A percentile compares a stretch with the other conserved stretches of the same genome.
phyloP scores from a whole-genome alignment of 371 early-diverging fungal species.

The Mycotypha africana region DNA sequence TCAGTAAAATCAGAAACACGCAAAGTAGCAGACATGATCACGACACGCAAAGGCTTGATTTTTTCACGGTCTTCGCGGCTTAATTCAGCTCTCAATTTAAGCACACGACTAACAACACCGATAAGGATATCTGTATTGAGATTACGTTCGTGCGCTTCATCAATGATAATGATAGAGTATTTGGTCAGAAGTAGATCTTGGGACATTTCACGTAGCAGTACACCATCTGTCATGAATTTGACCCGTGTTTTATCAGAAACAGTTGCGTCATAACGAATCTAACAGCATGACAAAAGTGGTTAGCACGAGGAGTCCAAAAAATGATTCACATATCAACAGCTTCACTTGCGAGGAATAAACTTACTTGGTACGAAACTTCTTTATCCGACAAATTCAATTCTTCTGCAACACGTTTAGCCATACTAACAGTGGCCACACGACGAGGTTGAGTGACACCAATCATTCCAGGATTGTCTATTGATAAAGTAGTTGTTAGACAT shows the following conservation, averaged over 20 bases:
- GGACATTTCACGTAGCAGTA: conserved; percentile 91
- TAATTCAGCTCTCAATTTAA: conserved; percentile 58
- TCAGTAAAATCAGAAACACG: conserved; percentile 89
- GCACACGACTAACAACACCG: conserved; percentile 86
- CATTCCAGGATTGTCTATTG: conserved; percentile 69
- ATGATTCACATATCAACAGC: too few species aligned
- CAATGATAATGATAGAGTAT: conserved; percentile 95
- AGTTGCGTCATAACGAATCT: conserved; percentile 93
- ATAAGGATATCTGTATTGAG: conserved; percentile 97
- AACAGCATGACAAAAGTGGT: conserved; percentile 15
- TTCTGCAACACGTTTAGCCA: conserved; percentile 92
- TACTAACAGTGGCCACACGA: conserved; percentile 98
- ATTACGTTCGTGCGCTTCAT: conserved; percentile 99
- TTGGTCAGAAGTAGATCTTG: conserved; percentile 83
- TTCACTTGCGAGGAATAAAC: neutral
- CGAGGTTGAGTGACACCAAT: conserved; percentile 99
- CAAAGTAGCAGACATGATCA: conserved; percentile 99
- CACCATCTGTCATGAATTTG: conserved; percentile 99
- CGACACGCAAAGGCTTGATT: conserved; percentile 82
- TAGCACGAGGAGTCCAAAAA: too few species aligned
- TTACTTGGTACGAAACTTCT: conserved; percentile 55
- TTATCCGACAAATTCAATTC: conserved; percentile 73
- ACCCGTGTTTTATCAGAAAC: conserved; percentile 75
- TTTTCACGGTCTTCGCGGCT: conserved; percentile 50
- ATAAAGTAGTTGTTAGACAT: neutral